Evolutionary conservation across 495 filamentous ascomycete genomes (phyloP), one percentile per base, ranked within the genome.

Genomic region (Aspergillus conjunctus): DNA sequence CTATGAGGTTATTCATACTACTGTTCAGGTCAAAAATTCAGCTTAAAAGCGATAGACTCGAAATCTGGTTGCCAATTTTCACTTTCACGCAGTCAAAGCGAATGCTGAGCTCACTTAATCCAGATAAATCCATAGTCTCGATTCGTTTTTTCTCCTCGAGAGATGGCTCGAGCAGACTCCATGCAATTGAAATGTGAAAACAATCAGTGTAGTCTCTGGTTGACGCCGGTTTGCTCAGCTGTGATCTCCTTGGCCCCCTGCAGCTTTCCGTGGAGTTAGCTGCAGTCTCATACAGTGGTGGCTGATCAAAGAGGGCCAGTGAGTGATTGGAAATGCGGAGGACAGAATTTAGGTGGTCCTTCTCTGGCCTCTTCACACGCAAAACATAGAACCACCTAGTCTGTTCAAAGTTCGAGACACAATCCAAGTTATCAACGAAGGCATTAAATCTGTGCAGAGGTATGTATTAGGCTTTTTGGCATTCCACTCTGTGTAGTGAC

Each of bases 301-400:
- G 89, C 69, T 96, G 92, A 0, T 77, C 79, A 63, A 88, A 88
- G 5, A 54, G 63, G 17, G 74, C 71, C 2, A 86, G 84, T 0
- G 83, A 75, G 1, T 66, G 70, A 68, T 97, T 97, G 53, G 85
- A 87, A 3, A 85, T 69, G 12, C 70, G 65, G 3, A 97, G 77
- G 2, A 98, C 74, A 22, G 71, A 66, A 22, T 87, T 85, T 37
- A 98, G 72, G 63, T 83, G 77, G 49, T 88, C 77, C 14, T 81
- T 73, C 7, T 62, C 51, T 4, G 80, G 75, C 58, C 66, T 78
- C 44, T 67, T 59, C 20, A 89, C 76, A 31, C 85, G 76, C 32
- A 97, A 68, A 6, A 97, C 92, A 4, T 96, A 81, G 68, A 98
- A 98, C 81, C 92, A 96, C 15, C 94, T 83, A 20, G 84, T 91